A percentile compares a stretch with the other conserved stretches of the same genome.
Conservation (phyloP, 352 stramenopile species). For the Phytopythium kandeliae region DNA sequence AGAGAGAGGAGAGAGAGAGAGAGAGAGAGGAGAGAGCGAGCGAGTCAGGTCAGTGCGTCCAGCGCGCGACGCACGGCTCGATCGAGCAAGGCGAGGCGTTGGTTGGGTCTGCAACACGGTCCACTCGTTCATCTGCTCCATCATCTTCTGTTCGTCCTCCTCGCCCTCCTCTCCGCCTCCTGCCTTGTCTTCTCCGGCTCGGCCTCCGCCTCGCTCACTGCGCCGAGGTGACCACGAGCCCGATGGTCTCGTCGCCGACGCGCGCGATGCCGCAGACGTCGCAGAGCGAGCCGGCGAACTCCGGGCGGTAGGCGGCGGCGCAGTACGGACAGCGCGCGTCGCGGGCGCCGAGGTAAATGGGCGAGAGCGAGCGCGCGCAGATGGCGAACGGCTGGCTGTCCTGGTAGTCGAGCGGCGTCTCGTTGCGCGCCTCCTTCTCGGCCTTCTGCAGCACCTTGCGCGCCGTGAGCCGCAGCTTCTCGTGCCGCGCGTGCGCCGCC, state of each 20-base stretch:
- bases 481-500: conserved; percentile 76
- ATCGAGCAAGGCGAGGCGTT: too few relatives aligned
- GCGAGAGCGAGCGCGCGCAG: conserved; percentile 92
- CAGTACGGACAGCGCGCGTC: conserved; percentile 95
- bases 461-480: conserved; percentile 94
- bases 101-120: too few relatives aligned
- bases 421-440: conserved; percentile 98
- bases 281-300: conserved; percentile 90
- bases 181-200: too few relatives aligned
- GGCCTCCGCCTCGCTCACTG: conserved; percentile 34
- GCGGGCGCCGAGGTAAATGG: conserved; percentile 91
- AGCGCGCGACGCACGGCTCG: too few relatives aligned
- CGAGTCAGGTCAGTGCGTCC: too few relatives aligned
- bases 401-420: conserved; percentile 97
- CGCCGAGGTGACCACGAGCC: conserved; percentile 85
- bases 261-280: conserved; percentile 90
- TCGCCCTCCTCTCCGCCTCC: too few relatives aligned
- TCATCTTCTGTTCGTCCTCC: too few relatives aligned
- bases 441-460: conserved; percentile 98
- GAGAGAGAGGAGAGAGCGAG: too few relatives aligned
- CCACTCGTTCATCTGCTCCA: too few relatives aligned
- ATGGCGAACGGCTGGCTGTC: conserved; percentile 96
- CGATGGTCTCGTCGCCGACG: conserved; percentile 94
- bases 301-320: conserved; percentile 83
- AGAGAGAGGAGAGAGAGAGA: too few relatives aligned